A percentile compares a stretch with the other conserved stretches of the same genome.
Evolutionary conservation across 2,329 filamentous ascomycete genomes (phyloP).

Genomic region (Exophiala viscosa): DNA sequence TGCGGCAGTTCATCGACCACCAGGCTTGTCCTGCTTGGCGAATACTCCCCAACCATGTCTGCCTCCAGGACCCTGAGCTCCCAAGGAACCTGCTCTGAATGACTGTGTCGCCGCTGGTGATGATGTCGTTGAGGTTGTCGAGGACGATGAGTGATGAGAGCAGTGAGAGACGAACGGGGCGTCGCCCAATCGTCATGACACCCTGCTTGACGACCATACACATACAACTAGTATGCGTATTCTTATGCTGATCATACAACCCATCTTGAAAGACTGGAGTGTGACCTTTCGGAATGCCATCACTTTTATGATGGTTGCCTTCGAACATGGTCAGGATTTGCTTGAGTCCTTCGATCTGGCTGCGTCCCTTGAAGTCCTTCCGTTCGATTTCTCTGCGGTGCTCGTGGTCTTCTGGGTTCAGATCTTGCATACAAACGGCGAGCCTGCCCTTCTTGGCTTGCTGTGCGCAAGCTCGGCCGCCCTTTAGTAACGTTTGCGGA

Average conservation of each 20-base stretch:
- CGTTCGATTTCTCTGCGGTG: constrained; percentile 12
- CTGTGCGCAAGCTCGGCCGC: constrained; percentile 15
- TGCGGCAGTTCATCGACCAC: too few relatives aligned
- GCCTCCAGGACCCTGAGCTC: too few relatives aligned
- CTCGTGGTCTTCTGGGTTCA: background rate
- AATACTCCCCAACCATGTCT: too few relatives aligned
- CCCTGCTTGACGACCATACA: too few relatives aligned
- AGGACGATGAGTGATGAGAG: background rate
- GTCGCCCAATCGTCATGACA: too few relatives aligned
- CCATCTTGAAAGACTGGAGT: too few relatives aligned
- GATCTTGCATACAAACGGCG: constrained; percentile 2
- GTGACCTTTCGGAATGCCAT: too few relatives aligned
- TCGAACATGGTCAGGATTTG: background rate
- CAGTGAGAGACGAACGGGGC: constrained; percentile 1
- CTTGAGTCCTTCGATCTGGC: constrained; percentile 1
- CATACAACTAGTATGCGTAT: too few relatives aligned
- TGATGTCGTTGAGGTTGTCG: background rate
- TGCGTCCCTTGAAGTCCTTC: constrained; percentile 5
- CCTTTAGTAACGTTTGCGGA: constrained; percentile 12
- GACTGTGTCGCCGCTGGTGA: constrained; percentile 3
- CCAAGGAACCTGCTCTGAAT: background rate
- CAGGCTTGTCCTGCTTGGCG: too few relatives aligned
- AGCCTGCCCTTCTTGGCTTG: background rate
- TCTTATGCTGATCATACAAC: too few relatives aligned
- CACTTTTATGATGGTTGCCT: background rate